These are phyloP conservation scores for Globisporangium spinosum DNA, from an alignment of 352 stramenopile species.

Conservation along the genomic window DNA sequence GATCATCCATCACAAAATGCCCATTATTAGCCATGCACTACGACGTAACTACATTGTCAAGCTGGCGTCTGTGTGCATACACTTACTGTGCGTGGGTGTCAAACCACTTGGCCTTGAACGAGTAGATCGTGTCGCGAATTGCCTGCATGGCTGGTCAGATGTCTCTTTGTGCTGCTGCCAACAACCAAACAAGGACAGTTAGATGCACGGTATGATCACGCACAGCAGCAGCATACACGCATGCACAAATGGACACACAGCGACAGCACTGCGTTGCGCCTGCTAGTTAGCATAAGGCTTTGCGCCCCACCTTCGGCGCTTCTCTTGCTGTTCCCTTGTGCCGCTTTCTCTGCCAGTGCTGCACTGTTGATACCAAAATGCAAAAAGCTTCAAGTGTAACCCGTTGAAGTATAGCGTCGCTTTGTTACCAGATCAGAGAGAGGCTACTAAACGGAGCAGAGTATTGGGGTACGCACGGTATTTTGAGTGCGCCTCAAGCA, in stretches of 20 bases:
- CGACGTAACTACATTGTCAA: too few species aligned
- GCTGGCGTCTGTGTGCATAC: neutral
- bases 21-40: too few species aligned
- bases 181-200: neutral
- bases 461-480: neutral
- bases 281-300: neutral
- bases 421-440: neutral
- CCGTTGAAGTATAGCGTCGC: neutral
- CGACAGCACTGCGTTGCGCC: neutral
- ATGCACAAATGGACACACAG: neutral
- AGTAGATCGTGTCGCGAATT: conserved; percentile 72
- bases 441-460: neutral
- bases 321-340: neutral
- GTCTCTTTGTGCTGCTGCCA: neutral
- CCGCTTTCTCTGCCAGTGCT: neutral
- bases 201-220: neutral
- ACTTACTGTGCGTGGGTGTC: conserved; percentile 67
- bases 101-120: conserved; percentile 80
- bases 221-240: neutral
- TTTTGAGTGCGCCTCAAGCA: neutral
- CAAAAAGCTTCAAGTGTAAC: conserved; percentile 6
- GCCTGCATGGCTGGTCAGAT: conserved; percentile 39
- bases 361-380: neutral
- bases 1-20: too few species aligned
- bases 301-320: neutral